These are phyloP conservation scores for Metarhizium robertsii DNA, from an alignment of 2,329 filamentous ascomycete species.

Conservation along the genomic window DNA sequence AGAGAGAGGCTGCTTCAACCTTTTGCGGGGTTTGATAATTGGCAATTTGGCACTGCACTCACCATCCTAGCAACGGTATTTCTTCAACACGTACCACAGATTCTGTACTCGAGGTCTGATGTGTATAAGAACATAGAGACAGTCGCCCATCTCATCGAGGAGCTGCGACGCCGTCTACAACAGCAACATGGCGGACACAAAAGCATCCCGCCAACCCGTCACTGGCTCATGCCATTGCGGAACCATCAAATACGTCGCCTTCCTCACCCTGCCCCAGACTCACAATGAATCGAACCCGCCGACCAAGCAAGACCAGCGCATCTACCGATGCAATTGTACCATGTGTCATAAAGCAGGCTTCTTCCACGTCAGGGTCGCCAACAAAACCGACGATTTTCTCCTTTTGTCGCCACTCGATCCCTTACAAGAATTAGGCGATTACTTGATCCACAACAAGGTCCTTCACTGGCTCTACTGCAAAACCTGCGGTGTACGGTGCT, in stretches of 20 bases:
- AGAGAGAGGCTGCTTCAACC: too few relatives aligned
- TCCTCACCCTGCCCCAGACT: constrained; percentile 29
- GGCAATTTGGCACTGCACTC: too few relatives aligned
- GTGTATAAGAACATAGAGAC: too few relatives aligned
- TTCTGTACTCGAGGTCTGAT: too few relatives aligned
- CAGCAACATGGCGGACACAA: background rate
- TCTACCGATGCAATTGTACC: constrained; percentile 36
- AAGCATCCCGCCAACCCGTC: constrained; percentile 8
- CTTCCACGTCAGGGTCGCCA: constrained; percentile 32
- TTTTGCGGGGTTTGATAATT: too few relatives aligned
- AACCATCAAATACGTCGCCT: constrained; percentile 30
- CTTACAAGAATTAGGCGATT: constrained; percentile 29
- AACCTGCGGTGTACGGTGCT: constrained; percentile 33
- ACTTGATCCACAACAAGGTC: constrained; percentile 21
- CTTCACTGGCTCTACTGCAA: constrained; percentile 37
- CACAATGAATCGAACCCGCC: constrained; percentile 11
- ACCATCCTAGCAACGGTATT: too few relatives aligned
- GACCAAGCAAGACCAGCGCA: constrained; percentile 11
- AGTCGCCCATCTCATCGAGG: too few relatives aligned
- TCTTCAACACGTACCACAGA: too few relatives aligned
- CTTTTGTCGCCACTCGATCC: constrained; percentile 32
- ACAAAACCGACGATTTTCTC: constrained; percentile 31
- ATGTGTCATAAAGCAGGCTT: constrained; percentile 38
- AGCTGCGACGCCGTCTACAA: background rate
- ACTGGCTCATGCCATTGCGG: constrained; percentile 39